phyloP scores from a whole-genome alignment of 192 early-diverging fungal species.

The Backusella morwellensis region DNA sequence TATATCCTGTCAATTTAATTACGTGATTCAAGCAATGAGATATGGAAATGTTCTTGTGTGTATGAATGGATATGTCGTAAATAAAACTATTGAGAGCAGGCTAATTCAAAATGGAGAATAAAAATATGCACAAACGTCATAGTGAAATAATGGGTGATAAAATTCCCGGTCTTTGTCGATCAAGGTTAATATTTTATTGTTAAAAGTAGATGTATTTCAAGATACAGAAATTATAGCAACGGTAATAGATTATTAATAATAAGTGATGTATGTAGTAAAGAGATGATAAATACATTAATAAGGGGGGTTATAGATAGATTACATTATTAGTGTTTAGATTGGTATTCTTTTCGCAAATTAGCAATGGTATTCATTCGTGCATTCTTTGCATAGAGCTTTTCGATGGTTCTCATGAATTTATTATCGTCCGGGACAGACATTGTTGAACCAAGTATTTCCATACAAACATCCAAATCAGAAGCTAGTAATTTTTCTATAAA shows the following conservation, averaged over 20 bases:
- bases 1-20: neutral
- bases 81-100: neutral
- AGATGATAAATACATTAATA: neutral
- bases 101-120: neutral
- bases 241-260: neutral
- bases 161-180: neutral
- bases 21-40: neutral
- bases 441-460: constrained; percentile 46
- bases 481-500: constrained; percentile 35
- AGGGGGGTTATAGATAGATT: neutral
- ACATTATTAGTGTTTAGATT: constrained; percentile 7
- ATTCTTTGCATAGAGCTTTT: constrained; percentile 33
- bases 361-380: neutral
- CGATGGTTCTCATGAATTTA: constrained; percentile 35
- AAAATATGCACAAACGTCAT: neutral
- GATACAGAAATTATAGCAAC: neutral
- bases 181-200: neutral
- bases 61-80: neutral
- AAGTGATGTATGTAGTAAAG: neutral
- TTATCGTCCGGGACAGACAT: constrained; percentile 52
- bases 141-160: neutral
- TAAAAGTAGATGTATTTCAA: neutral
- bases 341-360: neutral
- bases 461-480: constrained; percentile 46
- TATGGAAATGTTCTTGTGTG: neutral